These are phyloP conservation scores for Tilletiopsis washingtonensis DNA, from an alignment of 1,284 basidiomycete genomes.

Conservation along the genomic window DNA sequence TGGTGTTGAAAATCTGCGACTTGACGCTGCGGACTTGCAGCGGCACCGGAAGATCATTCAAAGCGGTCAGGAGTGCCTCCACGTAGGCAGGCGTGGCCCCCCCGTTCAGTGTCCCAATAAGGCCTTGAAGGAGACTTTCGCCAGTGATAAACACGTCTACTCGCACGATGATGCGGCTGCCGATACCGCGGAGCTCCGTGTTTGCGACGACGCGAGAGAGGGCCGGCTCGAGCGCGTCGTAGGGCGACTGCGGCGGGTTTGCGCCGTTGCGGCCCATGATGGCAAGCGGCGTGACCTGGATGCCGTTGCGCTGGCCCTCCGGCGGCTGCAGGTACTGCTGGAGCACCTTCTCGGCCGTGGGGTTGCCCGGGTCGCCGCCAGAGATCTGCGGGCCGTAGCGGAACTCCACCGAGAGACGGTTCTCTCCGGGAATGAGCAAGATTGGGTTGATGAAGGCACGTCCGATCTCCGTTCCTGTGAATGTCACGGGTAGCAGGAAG, in stretches of 20 bases:
- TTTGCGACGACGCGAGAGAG: conserved; percentile 57
- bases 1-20: conserved; percentile 4
- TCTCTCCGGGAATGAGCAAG: conserved; percentile 58
- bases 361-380: conserved; percentile 61
- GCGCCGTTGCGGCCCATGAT: conserved; percentile 12
- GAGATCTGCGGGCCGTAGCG: conserved; percentile 53
- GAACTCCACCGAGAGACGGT: conserved; percentile 58
- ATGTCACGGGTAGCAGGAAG: conserved; percentile 59
- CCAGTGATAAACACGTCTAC: conserved; percentile 27
- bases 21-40: conserved; percentile 11
- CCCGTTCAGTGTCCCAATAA: conserved; percentile 3
- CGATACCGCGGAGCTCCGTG: conserved; percentile 53
- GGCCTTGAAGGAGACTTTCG: conserved; percentile 12
- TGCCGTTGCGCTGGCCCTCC: conserved; percentile 1
- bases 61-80: conserved; percentile 17
- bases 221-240: conserved; percentile 57
- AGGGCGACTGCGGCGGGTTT: conserved; percentile 56
- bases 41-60: conserved; percentile 18
- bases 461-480: conserved; percentile 52
- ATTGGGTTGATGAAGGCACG: conserved; percentile 48
- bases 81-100: conserved; percentile 15
- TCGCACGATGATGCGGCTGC: conserved; percentile 20
- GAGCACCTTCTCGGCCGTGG: conserved; percentile 54
- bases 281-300: conserved; percentile 2
- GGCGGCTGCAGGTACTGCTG: conserved; percentile 34